Percentiles rank a stretch among this genome's conserved stretches.
phyloP scores from a whole-genome alignment of 495 filamentous ascomycete species.

The Podospora comata region DNA sequence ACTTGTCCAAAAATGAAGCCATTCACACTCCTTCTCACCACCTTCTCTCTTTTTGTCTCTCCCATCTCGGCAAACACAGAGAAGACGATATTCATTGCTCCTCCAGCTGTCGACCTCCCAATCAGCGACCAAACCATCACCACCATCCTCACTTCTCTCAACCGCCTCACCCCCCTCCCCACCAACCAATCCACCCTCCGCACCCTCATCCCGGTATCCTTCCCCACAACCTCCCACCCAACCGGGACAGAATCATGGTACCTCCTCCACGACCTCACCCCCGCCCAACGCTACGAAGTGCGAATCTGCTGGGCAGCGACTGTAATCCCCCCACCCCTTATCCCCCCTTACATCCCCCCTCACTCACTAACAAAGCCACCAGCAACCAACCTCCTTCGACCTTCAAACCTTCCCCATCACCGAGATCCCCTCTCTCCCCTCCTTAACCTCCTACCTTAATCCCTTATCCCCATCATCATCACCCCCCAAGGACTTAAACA shows the following conservation, averaged over 20 bases:
- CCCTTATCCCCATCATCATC: constrained; percentile 2
- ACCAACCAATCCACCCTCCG: constrained; percentile 48
- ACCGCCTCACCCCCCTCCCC: constrained; percentile 50
- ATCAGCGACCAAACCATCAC: constrained; percentile 57
- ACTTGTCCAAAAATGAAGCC: constrained; percentile 1
- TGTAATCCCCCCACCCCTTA: constrained; percentile 44
- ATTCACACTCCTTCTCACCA: constrained; percentile 1
- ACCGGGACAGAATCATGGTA: constrained; percentile 73
- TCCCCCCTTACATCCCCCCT: neutral
- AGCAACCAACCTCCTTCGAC: neutral
- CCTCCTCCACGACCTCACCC: constrained; percentile 69
- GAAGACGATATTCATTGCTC: constrained; percentile 84
- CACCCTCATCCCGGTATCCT: constrained; percentile 61
- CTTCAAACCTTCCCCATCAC: neutral
- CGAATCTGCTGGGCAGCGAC: constrained; percentile 92
- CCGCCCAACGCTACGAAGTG: constrained; percentile 81
- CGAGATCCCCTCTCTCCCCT: neutral
- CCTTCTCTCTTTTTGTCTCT: constrained; percentile 12
- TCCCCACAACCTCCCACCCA: constrained; percentile 54
- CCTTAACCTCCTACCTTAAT: constrained; percentile 27
- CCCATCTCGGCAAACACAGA: constrained; percentile 67
- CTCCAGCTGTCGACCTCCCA: constrained; percentile 52
- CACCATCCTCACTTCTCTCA: constrained; percentile 58
- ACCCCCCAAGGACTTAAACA: neutral
- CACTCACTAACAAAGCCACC: constrained; percentile 23